Evolutionary conservation across 1,284 basidiomycete species (phyloP).

Genomic region (Chondrostereum purpureum): DNA sequence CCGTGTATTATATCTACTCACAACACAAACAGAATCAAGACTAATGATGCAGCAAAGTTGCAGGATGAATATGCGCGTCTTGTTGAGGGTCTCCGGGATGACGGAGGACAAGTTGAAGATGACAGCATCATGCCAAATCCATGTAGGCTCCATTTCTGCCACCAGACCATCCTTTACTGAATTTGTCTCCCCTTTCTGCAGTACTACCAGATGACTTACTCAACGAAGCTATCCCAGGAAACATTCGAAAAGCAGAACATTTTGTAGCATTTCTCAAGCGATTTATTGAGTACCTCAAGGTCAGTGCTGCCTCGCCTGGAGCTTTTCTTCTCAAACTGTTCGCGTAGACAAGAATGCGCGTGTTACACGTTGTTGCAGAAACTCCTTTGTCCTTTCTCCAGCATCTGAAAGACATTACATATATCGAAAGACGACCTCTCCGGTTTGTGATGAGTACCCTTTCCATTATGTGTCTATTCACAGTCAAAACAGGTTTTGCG

Average conservation of each 20-base stretch:
- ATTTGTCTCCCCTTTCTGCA: conserved; percentile 21
- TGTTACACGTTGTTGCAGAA: conserved; percentile 98
- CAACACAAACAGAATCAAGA: conserved; percentile 69
- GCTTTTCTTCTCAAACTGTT: conserved; percentile 7
- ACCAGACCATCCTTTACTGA: conserved; percentile 7
- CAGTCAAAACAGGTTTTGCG: conserved; percentile 71
- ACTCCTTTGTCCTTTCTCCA: conserved; percentile 98
- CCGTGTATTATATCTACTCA: not conserved
- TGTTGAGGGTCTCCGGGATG: conserved; percentile 89
- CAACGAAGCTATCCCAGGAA: conserved; percentile 94
- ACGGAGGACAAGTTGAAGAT: conserved; percentile 50
- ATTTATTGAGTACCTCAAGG: conserved; percentile 98
- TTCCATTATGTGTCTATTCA: not conserved
- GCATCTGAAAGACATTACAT: conserved; percentile 98
- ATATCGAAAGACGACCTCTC: conserved; percentile 94
- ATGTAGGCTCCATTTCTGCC: conserved; percentile 32
- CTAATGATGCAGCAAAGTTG: conserved; percentile 87
- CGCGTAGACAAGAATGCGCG: conserved; percentile 92
- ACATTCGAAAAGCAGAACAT: conserved; percentile 98
- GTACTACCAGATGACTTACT: conserved; percentile 94
- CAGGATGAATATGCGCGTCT: conserved; percentile 98
- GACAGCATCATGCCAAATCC: conserved; percentile 91
- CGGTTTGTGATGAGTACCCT: conserved; percentile 41
- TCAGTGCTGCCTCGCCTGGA: conserved; percentile 23
- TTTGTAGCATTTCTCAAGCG: conserved; percentile 98